Evolutionary conservation across 164 flowering plant genomes (phyloP).

Genomic region (Liriodendron chinense): DNA sequence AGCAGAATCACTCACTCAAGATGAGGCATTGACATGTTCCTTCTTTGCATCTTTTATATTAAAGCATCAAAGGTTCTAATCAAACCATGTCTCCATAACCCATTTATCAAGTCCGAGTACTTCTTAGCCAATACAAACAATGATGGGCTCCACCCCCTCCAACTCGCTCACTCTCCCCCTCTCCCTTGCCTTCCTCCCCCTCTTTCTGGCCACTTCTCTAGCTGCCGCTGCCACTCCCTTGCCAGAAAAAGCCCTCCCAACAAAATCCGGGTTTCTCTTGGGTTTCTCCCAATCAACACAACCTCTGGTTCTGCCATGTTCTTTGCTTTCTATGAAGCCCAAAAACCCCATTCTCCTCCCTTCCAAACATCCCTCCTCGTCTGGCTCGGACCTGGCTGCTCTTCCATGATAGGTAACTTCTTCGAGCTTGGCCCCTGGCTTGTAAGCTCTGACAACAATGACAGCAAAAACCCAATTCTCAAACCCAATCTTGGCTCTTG

Average conservation of each 20-base stretch:
- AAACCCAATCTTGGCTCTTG: conserved; percentile 59
- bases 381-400: conserved; percentile 95
- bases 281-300: conserved; percentile 63
- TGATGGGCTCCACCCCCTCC: neutral
- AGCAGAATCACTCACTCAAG: too few relatives aligned
- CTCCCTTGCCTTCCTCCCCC: conserved; percentile 15
- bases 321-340: conserved; percentile 79
- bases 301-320: conserved; percentile 59
- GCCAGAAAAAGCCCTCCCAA: conserved; percentile 61
- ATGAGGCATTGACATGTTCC: too few relatives aligned
- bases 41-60: too few relatives aligned
- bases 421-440: conserved; percentile 78
- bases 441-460: conserved; percentile 12
- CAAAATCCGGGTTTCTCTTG: conserved; percentile 76
- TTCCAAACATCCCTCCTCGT: conserved; percentile 61
- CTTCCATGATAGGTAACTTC: conserved; percentile 76
- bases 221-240: conserved; percentile 20
- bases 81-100: too few relatives aligned
- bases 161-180: conserved; percentile 2
- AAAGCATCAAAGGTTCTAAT: too few relatives aligned
- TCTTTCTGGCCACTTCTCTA: conserved; percentile 1
- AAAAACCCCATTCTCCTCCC: conserved; percentile 33
- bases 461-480: conserved; percentile 23
- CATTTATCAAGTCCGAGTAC: too few relatives aligned
- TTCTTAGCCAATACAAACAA: too few relatives aligned